These are phyloP conservation scores for Vickermania ingenoplastis DNA, from an alignment of 208 protist species.

Conservation along the genomic window DNA sequence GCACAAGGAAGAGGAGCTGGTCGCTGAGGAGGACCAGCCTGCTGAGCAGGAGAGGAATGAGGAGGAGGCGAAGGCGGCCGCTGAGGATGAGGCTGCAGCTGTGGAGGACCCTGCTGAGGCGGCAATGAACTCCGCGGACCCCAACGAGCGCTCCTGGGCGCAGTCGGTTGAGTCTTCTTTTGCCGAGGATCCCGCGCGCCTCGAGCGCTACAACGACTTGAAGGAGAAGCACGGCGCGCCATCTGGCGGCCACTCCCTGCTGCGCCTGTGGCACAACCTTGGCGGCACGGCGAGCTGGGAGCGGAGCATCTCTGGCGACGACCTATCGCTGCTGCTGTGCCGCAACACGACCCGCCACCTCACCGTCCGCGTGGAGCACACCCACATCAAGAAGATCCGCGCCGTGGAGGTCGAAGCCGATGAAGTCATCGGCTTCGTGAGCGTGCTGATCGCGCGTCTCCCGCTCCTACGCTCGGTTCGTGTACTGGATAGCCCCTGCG, in stretches of 20 bases:
- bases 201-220: background rate
- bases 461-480: background rate
- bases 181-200: background rate
- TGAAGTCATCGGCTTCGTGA: background rate
- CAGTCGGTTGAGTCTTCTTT: background rate
- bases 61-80: background rate
- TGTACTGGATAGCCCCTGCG: background rate
- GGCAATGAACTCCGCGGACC: background rate
- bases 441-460: background rate
- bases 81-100: background rate
- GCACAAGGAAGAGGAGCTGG: background rate
- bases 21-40: background rate
- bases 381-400: background rate
- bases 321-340: background rate
- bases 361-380: background rate
- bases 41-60: background rate
- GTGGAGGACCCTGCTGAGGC: background rate
- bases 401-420: background rate
- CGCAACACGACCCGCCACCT: background rate
- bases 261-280: background rate
- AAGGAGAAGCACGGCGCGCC: background rate
- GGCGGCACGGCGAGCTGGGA: background rate
- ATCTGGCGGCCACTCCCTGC: background rate
- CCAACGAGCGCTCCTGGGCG: background rate
- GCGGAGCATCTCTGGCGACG: background rate